Percentiles rank a stretch among this genome's conserved stretches.
Conservation (phyloP, 148 eudicot genomes). For the Rhododendron molle region DNA sequence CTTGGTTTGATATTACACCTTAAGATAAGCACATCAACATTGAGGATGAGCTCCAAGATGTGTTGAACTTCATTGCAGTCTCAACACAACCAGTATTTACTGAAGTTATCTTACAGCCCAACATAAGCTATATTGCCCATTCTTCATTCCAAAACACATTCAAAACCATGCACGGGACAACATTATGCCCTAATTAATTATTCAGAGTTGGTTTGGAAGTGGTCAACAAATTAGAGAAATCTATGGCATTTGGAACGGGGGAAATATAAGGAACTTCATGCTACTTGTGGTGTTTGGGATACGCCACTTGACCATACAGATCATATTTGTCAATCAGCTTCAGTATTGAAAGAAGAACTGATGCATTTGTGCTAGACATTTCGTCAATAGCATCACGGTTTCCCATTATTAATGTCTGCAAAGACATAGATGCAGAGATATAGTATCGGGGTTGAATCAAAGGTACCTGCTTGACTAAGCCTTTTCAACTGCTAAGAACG, state of each 20-base stretch:
- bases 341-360: conserved; percentile 77
- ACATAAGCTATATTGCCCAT: not conserved
- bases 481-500: conserved; percentile 1
- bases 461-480: not conserved
- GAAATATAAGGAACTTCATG: conserved; percentile 38
- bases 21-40: not conserved
- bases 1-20: not conserved
- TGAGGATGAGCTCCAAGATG: not conserved
- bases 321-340: conserved; percentile 83
- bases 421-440: conserved; percentile 4
- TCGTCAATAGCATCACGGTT: conserved; percentile 83
- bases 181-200: not conserved
- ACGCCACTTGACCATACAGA: conserved; percentile 93
- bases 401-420: conserved; percentile 91
- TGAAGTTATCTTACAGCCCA: not conserved
- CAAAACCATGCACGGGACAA: not conserved
- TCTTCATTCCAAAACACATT: not conserved
- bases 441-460: not conserved
- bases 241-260: not conserved
- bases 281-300: conserved; percentile 94
- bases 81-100: not conserved
- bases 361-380: conserved; percentile 73
- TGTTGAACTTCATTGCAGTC: not conserved
- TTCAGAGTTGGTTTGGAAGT: not conserved
- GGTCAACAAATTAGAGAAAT: not conserved